Conservation (phyloP, 2,329 filamentous ascomycete genomes). For the Colletotrichum scovillei region DNA sequence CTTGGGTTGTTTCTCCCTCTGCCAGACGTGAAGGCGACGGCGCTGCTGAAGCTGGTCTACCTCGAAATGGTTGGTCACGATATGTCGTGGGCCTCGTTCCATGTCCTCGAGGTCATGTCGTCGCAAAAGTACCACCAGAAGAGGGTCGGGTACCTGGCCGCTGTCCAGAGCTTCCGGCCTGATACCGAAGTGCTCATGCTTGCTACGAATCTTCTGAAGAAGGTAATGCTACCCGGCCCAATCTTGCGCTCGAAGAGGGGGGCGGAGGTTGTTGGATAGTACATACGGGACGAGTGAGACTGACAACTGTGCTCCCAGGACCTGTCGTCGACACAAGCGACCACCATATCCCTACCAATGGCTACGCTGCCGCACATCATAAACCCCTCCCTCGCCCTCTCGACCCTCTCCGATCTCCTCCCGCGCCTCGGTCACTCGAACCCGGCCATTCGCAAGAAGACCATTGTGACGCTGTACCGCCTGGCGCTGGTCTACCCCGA, state of each 20-base stretch:
- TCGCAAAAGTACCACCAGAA: slow-evolving; percentile 95
- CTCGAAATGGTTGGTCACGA: slow-evolving; percentile 99
- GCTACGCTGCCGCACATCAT: slow-evolving; percentile 94
- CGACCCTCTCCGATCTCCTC: slow-evolving; percentile 85
- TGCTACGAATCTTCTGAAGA: slow-evolving; percentile 95
- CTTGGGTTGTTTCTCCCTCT: slow-evolving; percentile 7
- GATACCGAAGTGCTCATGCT: slow-evolving; percentile 98
- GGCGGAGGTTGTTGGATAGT: background rate
- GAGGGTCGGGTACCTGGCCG: slow-evolving; percentile 92
- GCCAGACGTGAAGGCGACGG: slow-evolving; percentile 92
- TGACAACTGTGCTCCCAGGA: slow-evolving; percentile 62
- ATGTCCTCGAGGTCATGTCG: slow-evolving; percentile 99
- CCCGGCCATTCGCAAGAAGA: slow-evolving; percentile 91
- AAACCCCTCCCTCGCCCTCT: slow-evolving; percentile 90
- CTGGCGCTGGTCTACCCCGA: slow-evolving; percentile 97
- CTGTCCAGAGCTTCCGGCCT: slow-evolving; percentile 93
- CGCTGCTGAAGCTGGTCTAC: slow-evolving; percentile 94
- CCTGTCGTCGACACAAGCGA: slow-evolving; percentile 76
- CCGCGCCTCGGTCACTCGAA: slow-evolving; percentile 89
- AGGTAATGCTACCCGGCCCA: slow-evolving; percentile 62
- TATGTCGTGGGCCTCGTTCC: slow-evolving; percentile 99
- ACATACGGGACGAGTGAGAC: background rate
- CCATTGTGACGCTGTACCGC: slow-evolving; percentile 92
- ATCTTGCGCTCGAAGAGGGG: background rate
- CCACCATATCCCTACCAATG: slow-evolving; percentile 86